Base-by-base conservation (phyloP, 2,329 filamentous ascomycete genomes). In the Venturia aucupariae region DNA sequence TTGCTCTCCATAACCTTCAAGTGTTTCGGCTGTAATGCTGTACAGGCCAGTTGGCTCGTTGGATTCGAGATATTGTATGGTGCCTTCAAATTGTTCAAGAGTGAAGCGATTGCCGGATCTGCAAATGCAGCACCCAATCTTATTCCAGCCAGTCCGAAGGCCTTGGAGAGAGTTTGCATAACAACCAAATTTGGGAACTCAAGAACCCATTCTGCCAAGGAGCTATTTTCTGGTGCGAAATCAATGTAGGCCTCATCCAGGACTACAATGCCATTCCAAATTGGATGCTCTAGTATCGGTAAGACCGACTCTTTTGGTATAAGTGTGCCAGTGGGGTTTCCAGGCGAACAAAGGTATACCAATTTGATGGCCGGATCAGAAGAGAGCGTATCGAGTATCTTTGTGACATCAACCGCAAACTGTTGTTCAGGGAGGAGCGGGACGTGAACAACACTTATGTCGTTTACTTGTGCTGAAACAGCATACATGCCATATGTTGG, bases 401-500 rank as follows among this genome's bases (percentile, higher is more conserved):
- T 84, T 10, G 2, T 90, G 80, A 75, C 94, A 86, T 69, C 75
- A 60, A 97, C 81, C 55, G 81, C 82, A 75, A 97, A 99, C 4
- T 76, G 80, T 1, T 90, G 87, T 1, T 86, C 84, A 1, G 84
- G 82, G 60, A 90, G 82, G 27, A 97, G 81, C 0, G 92, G 92
- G n/a, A 97, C 86, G 73, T 89, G 90, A 69, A 95, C 88, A 32
- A 97, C 85, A 57, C 83, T 83, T 24, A 99, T 82, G 72, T 97
- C 94, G 79, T 99, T 99, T 69, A 97, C 88, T 73, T 95, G 89
- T 0, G 94, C 94, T 7, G 90, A 95, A 22, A 99, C 94, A 59
- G 86, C 82, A 80, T 99, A 99, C 94, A 99, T 99, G 78, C 94
- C 94, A 75, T 99, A 99, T 0, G 94, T 99, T 0, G 94, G 94